Conservation (phyloP, 495 filamentous ascomycete species). For the Aspergillus taichungensis region DNA sequence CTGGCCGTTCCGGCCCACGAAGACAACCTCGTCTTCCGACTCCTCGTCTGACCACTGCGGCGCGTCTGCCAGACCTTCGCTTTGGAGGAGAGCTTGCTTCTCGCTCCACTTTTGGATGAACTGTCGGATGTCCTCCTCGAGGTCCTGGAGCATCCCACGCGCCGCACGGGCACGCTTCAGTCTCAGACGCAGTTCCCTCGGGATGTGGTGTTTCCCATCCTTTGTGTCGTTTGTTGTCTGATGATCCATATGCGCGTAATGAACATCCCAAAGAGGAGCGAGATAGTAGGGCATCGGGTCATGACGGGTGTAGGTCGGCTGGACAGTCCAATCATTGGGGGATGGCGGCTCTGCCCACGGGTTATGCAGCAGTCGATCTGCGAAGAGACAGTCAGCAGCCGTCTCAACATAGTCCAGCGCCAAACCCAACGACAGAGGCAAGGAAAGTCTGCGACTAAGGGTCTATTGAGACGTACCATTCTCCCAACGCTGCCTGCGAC, state of each 20-base stretch:
- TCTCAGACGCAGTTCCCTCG: constrained; percentile 47
- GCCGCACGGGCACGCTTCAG: constrained; percentile 64
- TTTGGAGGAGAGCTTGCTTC: constrained; percentile 25
- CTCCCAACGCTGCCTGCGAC: constrained; percentile 85
- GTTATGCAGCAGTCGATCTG: constrained; percentile 80
- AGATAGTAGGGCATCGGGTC: constrained; percentile 76
- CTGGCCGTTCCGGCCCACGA: constrained; percentile 68
- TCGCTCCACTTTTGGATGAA: constrained; percentile 55
- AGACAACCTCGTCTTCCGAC: constrained; percentile 87
- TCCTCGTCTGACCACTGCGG: constrained; percentile 45
- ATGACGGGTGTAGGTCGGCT: constrained; percentile 67
- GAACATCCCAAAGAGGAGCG: constrained; percentile 76
- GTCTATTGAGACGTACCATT: constrained; percentile 56
- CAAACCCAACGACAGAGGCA: background rate
- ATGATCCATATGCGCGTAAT: constrained; percentile 41
- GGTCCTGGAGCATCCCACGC: constrained; percentile 51
- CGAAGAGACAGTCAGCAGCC: constrained; percentile 9
- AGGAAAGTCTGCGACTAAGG: background rate
- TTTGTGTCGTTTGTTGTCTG: constrained; percentile 29
- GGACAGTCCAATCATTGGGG: constrained; percentile 70
- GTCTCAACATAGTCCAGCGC: background rate
- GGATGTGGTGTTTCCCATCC: constrained; percentile 35
- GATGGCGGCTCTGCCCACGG: constrained; percentile 77
- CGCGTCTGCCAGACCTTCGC: constrained; percentile 41
- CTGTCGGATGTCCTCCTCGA: constrained; percentile 54